phyloP scores from a whole-genome alignment of 2,329 filamentous ascomycete genomes.

The Fusarium protoensiforme region DNA sequence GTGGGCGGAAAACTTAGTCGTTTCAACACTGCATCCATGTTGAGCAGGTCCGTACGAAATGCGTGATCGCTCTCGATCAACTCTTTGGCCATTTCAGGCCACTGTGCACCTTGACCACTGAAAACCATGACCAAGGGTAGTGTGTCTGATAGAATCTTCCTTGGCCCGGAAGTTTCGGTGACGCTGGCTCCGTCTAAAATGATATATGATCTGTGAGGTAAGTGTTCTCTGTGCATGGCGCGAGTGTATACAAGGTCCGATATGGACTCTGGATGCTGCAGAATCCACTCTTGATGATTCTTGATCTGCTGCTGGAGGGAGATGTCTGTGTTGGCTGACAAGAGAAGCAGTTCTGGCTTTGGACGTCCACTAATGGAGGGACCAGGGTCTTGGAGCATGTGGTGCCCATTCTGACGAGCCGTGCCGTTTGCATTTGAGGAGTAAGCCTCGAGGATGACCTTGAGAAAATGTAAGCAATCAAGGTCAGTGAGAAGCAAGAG shows the following conservation, averaged over 20 bases:
- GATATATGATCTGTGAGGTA: constrained; percentile 28
- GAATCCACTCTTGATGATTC: constrained; percentile 34
- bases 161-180: constrained; percentile 17
- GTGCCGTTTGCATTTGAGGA: not conserved
- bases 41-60: constrained; percentile 13
- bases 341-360: constrained; percentile 17
- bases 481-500: not conserved
- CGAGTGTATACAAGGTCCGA: constrained; percentile 46
- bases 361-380: not conserved
- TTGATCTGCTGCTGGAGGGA: constrained; percentile 21
- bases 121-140: constrained; percentile 35
- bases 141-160: rapidly evolving
- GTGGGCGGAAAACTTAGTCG: not conserved
- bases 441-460: constrained; percentile 33
- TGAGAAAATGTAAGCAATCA: constrained; percentile 1
- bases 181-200: not conserved
- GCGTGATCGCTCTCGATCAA: constrained; percentile 16
- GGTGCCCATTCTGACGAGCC: not conserved
- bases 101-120: constrained; percentile 44
- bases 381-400: not conserved
- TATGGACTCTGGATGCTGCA: constrained; percentile 5
- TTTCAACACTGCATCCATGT: constrained; percentile 14
- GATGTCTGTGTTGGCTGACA: constrained; percentile 25
- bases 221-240: constrained; percentile 41
- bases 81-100: constrained; percentile 43